phyloP scores from a whole-genome alignment of 257 asterid genomes.

The Capsicum rhomboideum region DNA sequence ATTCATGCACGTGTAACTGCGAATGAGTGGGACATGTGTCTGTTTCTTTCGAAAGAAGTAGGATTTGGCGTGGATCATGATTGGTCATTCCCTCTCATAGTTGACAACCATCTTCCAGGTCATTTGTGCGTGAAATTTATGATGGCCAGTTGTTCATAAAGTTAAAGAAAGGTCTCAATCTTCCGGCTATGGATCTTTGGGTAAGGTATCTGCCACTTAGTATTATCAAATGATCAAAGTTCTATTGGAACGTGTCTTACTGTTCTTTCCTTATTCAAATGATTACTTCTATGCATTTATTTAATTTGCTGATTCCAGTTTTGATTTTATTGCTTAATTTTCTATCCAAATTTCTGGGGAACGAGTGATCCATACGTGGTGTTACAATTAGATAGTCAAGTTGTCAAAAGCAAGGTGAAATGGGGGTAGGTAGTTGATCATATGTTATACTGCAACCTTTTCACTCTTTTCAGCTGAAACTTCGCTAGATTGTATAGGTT shows the following conservation, averaged over 20 bases:
- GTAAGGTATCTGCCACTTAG: slow-evolving; percentile 32
- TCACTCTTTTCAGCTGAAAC: not conserved
- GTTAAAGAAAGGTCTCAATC: slow-evolving; percentile 65
- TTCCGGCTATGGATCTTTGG: slow-evolving; percentile 99
- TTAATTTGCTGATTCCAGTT: not conserved
- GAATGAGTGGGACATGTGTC: not conserved
- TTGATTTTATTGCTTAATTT: not conserved
- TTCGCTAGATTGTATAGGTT: not conserved
- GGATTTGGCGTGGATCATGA: not conserved
- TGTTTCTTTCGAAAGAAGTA: not conserved
- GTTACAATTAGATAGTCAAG: slow-evolving; percentile 69
- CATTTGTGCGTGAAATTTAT: slow-evolving; percentile 81
- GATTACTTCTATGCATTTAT: not conserved
- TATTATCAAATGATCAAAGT: not conserved
- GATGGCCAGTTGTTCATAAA: slow-evolving; percentile 87
- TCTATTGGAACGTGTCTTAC: not conserved
- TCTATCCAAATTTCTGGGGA: slow-evolving; percentile 46
- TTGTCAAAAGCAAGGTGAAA: slow-evolving; percentile 74
- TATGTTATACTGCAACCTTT: not conserved
- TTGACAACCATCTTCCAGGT: slow-evolving; percentile 31
- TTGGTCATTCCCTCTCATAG: not conserved
- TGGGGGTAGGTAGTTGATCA: slow-evolving; percentile 74
- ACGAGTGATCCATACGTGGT: slow-evolving; percentile 97
- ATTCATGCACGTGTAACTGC: not conserved
- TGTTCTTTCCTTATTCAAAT: not conserved